Conservation (phyloP, 345 rosid genomes). For the Trapa incisa region DNA sequence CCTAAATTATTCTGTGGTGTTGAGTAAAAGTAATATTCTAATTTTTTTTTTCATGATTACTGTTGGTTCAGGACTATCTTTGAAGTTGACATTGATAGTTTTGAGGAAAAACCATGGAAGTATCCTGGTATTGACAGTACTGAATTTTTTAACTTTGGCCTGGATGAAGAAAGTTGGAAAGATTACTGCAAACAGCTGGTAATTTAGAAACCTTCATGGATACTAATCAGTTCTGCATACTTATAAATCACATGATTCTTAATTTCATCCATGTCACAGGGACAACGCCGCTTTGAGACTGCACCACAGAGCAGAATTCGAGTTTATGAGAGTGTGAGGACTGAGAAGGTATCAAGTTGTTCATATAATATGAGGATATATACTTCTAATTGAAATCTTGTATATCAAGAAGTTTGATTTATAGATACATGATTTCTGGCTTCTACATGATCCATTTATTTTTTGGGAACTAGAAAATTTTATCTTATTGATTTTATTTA, state of each 20-base stretch:
- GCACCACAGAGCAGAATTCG: constrained; percentile 98
- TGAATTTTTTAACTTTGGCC: constrained; percentile 88
- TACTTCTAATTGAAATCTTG: not conserved
- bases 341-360: constrained; percentile 54
- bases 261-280: constrained; percentile 36
- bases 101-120: constrained; percentile 99
- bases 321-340: constrained; percentile 92
- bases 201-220: constrained; percentile 18
- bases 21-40: not conserved
- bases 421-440: not conserved
- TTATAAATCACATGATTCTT: constrained; percentile 18
- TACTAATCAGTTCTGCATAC: not conserved
- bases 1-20: not conserved
- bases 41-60: not conserved
- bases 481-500: constrained; percentile 14
- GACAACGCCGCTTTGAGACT: constrained; percentile 75
- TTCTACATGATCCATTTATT: not conserved
- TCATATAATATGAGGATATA: not conserved
- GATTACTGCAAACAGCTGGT: constrained; percentile 96
- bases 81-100: constrained; percentile 82
- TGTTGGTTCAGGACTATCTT: constrained; percentile 73
- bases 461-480: not conserved
- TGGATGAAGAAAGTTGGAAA: constrained; percentile 97
- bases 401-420: not conserved
- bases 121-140: constrained; percentile 64